Evolutionary conservation across 1,284 basidiomycete genomes (phyloP), one percentile per base, ranked within the genome.

Genomic region (Apiotrichum domesticum): DNA sequence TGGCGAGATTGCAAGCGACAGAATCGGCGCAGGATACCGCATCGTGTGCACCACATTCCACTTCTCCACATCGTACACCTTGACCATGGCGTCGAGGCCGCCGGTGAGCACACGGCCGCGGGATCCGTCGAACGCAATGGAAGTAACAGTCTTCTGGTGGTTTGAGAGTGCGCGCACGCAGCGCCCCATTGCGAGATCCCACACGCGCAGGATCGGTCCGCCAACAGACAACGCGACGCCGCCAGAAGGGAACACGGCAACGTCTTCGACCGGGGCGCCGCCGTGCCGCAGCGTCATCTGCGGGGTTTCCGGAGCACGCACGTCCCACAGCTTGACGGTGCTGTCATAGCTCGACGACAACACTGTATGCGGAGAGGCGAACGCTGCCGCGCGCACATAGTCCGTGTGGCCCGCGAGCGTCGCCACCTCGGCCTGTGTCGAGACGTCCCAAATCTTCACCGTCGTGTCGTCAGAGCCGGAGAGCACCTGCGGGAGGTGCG

Each of bases 21-120:
- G 80, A 3, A 99, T 79, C 1, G 94, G 92, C 1, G 93, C 90
- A 3, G 94, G 90, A 74, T 98, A 98, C 44, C 95, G 87, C 92
- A 99, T 98, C 0, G 96, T 98, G 73, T 99, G 96, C 8, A 95
- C 87, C 35, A 98, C 96, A 67, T 89, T 88, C 80, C 94, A 95
- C 41, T 87, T 87, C 69, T 88, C 85, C 49, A 95, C 86, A 72
- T 98, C 94, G 78, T 98, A 99, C 29, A 98, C 93, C 78, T 99
- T 99, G 58, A 98, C 91, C 85, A 99, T 88, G 64, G 94, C 92
- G 73, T 99, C 96, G 59, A 99, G 79, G 37, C 90, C 86, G 39
- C 89, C 96, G 0, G 90, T 93, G 47, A 99, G 80, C 3, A 98
- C 81, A 33, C 94, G 83, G 35, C 67, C 68, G 55, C 70, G 70